Evolutionary conservation across 2,329 filamentous ascomycete genomes (phyloP).

Genomic region (Microdochium nivale): DNA sequence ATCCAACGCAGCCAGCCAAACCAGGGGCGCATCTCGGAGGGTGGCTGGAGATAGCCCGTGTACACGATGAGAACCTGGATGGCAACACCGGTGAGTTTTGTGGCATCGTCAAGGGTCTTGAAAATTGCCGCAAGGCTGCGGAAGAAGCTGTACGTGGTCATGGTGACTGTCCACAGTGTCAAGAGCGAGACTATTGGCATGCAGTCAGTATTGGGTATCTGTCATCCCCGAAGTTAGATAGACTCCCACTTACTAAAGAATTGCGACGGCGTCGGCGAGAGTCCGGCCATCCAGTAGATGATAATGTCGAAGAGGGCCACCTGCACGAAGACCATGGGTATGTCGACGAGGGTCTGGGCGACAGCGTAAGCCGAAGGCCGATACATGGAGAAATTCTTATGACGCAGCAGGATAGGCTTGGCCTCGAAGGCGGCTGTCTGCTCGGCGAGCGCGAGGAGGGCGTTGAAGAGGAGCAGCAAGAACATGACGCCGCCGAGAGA

Average conservation of each 20-base stretch:
- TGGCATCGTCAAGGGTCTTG: slow-evolving; percentile 36
- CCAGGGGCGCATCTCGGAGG: slow-evolving; percentile 45
- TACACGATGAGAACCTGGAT: slow-evolving; percentile 19
- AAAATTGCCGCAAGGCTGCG: slow-evolving; percentile 37
- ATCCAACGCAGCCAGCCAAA: slow-evolving; percentile 46
- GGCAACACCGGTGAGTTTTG: slow-evolving; percentile 17
- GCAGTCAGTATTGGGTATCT: too few species aligned
- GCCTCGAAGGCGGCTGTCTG: slow-evolving; percentile 51
- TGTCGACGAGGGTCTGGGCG: slow-evolving; percentile 26
- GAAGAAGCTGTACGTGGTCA: slow-evolving; percentile 47
- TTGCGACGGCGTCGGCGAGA: slow-evolving; percentile 46
- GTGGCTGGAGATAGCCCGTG: slow-evolving; percentile 40
- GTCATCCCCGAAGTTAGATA: too few species aligned
- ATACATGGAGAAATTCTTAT: slow-evolving; percentile 64
- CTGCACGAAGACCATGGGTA: slow-evolving; percentile 48
- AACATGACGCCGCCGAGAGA: slow-evolving; percentile 53
- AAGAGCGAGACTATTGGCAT: slow-evolving; percentile 51
- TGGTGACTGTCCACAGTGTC: slow-evolving; percentile 42
- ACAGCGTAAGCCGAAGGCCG: slow-evolving; percentile 48
- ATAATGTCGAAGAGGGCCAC: slow-evolving; percentile 50
- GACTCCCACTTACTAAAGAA: too few species aligned
- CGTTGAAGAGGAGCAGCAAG: slow-evolving; percentile 54
- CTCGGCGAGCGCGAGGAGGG: slow-evolving; percentile 51
- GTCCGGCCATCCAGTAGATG: slow-evolving; percentile 51
- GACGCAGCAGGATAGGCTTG: slow-evolving; percentile 59